These are phyloP conservation scores for Endotrypanum monterogeii DNA, from an alignment of 208 protist genomes.

Conservation along the genomic window DNA sequence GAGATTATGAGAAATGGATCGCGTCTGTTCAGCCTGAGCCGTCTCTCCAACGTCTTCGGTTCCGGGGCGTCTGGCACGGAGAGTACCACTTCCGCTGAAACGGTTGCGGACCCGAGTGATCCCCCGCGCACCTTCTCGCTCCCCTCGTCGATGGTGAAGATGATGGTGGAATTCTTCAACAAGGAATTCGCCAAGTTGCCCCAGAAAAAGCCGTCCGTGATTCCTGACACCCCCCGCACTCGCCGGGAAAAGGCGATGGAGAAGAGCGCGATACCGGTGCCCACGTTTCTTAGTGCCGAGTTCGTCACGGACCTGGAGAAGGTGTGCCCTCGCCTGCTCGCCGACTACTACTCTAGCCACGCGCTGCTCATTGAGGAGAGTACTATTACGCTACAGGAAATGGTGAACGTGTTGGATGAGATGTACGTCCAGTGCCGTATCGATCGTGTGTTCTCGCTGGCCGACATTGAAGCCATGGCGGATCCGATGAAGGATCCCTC, in stretches of 20 bases:
- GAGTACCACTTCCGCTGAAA: conserved; percentile 2
- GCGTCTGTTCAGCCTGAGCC: conserved; percentile 62
- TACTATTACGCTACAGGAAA: conserved; percentile 85
- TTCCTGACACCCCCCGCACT: conserved; percentile 61
- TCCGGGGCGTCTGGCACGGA: conserved; percentile 5
- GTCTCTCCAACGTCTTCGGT: conserved; percentile 23
- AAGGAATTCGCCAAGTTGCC: conserved; percentile 50
- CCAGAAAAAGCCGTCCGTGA: conserved; percentile 51
- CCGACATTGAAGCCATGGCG: conserved; percentile 51
- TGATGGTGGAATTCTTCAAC: conserved; percentile 73
- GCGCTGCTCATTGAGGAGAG: conserved; percentile 71
- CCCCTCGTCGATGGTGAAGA: conserved; percentile 52
- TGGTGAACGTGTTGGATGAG: conserved; percentile 86
- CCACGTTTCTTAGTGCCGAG: conserved; percentile 51
- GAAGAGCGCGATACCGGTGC: conserved; percentile 57
- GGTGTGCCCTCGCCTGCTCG: conserved; percentile 51
- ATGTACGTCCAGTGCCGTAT: conserved; percentile 64
- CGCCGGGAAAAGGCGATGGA: conserved; percentile 65
- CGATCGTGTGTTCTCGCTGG: conserved; percentile 45
- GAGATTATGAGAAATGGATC: conserved; percentile 69
- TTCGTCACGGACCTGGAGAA: conserved; percentile 67
- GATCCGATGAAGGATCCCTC: conserved; percentile 26
- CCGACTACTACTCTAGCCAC: conserved; percentile 64
- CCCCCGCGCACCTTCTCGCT: conserved; percentile 58
- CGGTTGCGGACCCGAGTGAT: conserved; percentile 32